Percentiles rank a stretch among this genome's conserved stretches.
Evolutionary conservation across 2,329 filamentous ascomycete species (phyloP).

Genomic region (Huntiella savannae): DNA sequence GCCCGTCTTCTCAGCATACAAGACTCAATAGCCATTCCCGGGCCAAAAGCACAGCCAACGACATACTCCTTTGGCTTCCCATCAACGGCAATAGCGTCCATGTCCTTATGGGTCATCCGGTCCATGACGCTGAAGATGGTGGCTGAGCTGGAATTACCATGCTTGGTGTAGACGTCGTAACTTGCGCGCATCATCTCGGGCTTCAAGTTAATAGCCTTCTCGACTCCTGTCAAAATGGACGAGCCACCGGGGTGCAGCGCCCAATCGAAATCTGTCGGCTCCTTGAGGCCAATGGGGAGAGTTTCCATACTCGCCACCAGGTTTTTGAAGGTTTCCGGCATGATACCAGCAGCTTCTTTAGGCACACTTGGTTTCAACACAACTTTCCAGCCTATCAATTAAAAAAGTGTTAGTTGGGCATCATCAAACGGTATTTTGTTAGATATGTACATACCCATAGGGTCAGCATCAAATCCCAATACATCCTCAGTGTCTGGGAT

Average conservation of each 20-base stretch:
- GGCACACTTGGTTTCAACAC: conserved; percentile 43
- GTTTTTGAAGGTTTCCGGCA: conserved; percentile 34
- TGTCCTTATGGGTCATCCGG: conserved; percentile 37
- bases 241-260: conserved; percentile 52
- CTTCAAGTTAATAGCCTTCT: conserved; percentile 35
- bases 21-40: conserved; percentile 50
- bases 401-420: background rate
- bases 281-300: conserved; percentile 25
- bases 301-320: conserved; percentile 23
- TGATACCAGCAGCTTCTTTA: conserved; percentile 30
- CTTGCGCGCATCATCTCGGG: conserved; percentile 50
- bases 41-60: conserved; percentile 50
- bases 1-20: conserved; percentile 38
- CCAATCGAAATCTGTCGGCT: conserved; percentile 47
- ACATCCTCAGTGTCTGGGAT: conserved; percentile 43
- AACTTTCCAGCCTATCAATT: conserved; percentile 41
- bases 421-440: background rate
- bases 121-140: conserved; percentile 52
- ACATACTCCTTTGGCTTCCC: conserved; percentile 36
- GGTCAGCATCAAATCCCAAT: conserved; percentile 46
- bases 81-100: conserved; percentile 35
- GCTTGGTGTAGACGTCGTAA: conserved; percentile 47
- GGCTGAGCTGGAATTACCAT: conserved; percentile 51
- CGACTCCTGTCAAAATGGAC: conserved; percentile 45
- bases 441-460: conserved; percentile 26